Evolutionary conservation across 208 protist genomes (phyloP).

Genomic region (Wallacemonas sp.): DNA sequence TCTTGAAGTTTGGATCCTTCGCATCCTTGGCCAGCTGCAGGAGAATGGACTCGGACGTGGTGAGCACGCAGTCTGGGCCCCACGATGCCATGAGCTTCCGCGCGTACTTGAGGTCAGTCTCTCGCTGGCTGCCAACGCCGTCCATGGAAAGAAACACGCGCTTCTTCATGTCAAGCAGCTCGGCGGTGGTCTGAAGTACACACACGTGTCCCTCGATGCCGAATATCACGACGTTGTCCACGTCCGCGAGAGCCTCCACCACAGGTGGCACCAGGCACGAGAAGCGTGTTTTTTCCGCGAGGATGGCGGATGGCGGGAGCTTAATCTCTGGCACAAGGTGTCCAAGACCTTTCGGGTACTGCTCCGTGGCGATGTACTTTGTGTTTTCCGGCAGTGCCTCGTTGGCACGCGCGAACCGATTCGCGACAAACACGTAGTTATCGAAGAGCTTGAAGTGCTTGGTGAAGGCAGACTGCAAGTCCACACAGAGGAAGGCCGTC

Average conservation of each 20-base stretch:
- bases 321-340: conserved; percentile 59
- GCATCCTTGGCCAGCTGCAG: conserved; percentile 73
- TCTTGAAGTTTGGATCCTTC: conserved; percentile 71
- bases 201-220: conserved; percentile 86
- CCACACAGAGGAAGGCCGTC: conserved; percentile 75
- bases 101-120: conserved; percentile 55
- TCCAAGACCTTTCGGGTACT: conserved; percentile 79
- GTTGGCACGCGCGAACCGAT: conserved; percentile 61
- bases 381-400: conserved; percentile 52
- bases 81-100: conserved; percentile 63
- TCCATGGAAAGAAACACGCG: conserved; percentile 64
- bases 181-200: conserved; percentile 71
- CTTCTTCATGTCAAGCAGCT: conserved; percentile 77
- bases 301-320: conserved; percentile 42
- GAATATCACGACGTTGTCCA: conserved; percentile 72
- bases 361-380: conserved; percentile 81
- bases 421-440: conserved; percentile 80
- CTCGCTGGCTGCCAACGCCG: conserved; percentile 73
- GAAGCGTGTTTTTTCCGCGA: conserved; percentile 61
- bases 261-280: conserved; percentile 59
- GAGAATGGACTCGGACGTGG: conserved; percentile 71
- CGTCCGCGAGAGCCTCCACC: conserved; percentile 38
- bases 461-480: conserved; percentile 71
- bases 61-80: conserved; percentile 57
- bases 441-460: conserved; percentile 60